Percentiles rank a stretch among this genome's conserved stretches.
Conservation (phyloP, 352 stramenopile species). For the Blastocystis sp. region DNA sequence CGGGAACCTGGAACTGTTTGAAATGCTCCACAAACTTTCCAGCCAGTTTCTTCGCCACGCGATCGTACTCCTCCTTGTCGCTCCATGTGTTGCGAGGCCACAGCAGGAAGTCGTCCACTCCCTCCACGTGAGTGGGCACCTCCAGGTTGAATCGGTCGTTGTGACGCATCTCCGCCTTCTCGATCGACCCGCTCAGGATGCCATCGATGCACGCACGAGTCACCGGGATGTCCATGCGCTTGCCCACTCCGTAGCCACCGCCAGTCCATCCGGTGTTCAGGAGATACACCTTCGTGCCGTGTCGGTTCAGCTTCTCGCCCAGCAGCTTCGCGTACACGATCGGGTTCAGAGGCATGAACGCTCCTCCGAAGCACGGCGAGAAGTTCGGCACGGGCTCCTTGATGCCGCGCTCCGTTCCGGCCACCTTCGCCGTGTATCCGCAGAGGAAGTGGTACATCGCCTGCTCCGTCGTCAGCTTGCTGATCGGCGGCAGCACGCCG, state of each 20-base stretch:
- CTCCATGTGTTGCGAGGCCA: constrained; percentile 78
- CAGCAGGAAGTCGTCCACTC: constrained; percentile 78
- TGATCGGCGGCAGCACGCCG: constrained; percentile 90
- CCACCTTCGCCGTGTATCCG: constrained; percentile 95
- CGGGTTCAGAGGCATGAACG: constrained; percentile 91
- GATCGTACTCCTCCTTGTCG: constrained; percentile 74
- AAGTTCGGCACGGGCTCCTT: constrained; percentile 90
- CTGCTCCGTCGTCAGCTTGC: constrained; percentile 79
- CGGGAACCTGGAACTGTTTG: constrained; percentile 73
- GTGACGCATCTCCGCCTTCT: constrained; percentile 74
- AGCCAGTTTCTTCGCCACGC: constrained; percentile 72
- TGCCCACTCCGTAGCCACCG: constrained; percentile 86
- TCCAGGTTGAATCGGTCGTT: constrained; percentile 88
- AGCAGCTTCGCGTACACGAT: constrained; percentile 92
- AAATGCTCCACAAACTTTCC: constrained; percentile 76
- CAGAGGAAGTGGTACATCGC: constrained; percentile 97
- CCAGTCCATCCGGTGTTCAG: constrained; percentile 94
- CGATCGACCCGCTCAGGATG: constrained; percentile 88
- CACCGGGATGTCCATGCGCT: constrained; percentile 85
- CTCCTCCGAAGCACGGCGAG: constrained; percentile 89
- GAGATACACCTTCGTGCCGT: constrained; percentile 89
- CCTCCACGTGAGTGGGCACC: constrained; percentile 78
- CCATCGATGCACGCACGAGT: constrained; percentile 75
- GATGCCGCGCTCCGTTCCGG: constrained; percentile 90
- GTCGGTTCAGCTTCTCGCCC: constrained; percentile 86